Conservation (phyloP, 2,329 filamentous ascomycete genomes). For the Domatiomyces globalis region DNA sequence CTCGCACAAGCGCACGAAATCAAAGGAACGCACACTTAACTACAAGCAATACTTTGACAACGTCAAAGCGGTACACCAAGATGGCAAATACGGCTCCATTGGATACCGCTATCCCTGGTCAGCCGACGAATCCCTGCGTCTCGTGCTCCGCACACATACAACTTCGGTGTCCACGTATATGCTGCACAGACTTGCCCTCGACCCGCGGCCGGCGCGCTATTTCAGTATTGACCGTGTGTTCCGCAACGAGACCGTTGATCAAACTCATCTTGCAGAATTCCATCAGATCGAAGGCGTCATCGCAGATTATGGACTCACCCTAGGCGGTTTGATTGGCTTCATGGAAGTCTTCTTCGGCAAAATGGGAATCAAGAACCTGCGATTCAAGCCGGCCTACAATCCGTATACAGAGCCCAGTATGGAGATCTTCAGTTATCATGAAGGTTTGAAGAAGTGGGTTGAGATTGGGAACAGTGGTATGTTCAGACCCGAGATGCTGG, state of each 20-base stretch:
- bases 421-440: slow-evolving; percentile 96
- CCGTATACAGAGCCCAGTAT: slow-evolving; percentile 91
- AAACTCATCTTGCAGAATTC: slow-evolving; percentile 93
- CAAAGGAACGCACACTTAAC: slow-evolving; percentile 37
- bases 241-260: slow-evolving; percentile 93
- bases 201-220: slow-evolving; percentile 78
- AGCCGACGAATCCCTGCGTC: slow-evolving; percentile 66
- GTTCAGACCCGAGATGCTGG: slow-evolving; percentile 96
- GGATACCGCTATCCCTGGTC: slow-evolving; percentile 94
- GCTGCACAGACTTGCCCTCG: slow-evolving; percentile 73
- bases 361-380: slow-evolving; percentile 76
- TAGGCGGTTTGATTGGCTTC: slow-evolving; percentile 86
- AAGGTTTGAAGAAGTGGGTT: slow-evolving; percentile 75
- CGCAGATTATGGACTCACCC: slow-evolving; percentile 82
- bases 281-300: slow-evolving; percentile 98
- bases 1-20: slow-evolving; percentile 40
- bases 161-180: slow-evolving; percentile 84
- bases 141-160: slow-evolving; percentile 91
- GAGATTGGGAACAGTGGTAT: slow-evolving; percentile 98
- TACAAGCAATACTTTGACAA: slow-evolving; percentile 83
- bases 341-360: slow-evolving; percentile 93
- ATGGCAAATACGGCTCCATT: slow-evolving; percentile 85
- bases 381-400: slow-evolving; percentile 96
- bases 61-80: slow-evolving; percentile 72
- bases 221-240: slow-evolving; percentile 98